These are phyloP conservation scores for Aspergillus proliferans DNA, from an alignment of 2,329 filamentous ascomycete genomes.

Conservation along the genomic window DNA sequence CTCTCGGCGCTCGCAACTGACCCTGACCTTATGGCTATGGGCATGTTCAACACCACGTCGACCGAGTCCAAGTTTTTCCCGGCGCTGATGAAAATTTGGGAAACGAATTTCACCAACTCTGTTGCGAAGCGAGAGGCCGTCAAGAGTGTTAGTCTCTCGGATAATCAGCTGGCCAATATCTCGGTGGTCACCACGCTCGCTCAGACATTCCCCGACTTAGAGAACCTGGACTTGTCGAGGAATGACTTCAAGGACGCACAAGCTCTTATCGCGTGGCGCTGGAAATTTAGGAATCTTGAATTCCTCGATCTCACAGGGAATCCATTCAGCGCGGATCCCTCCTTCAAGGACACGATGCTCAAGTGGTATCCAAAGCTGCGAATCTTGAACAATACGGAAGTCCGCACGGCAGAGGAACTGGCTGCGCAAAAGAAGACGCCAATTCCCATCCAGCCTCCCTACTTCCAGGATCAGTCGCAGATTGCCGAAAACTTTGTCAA, in stretches of 20 bases:
- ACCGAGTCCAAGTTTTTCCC: constrained; percentile 83
- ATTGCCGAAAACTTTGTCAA: constrained; percentile 71
- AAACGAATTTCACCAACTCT: constrained; percentile 65
- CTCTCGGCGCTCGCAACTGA: constrained; percentile 74
- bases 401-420: constrained; percentile 67
- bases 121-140: constrained; percentile 72
- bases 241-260: constrained; percentile 69
- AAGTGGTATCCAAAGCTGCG: constrained; percentile 79
- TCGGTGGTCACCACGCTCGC: constrained; percentile 67
- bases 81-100: constrained; percentile 80
- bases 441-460: constrained; percentile 58
- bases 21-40: constrained; percentile 62
- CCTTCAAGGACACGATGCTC: constrained; percentile 62
- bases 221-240: constrained; percentile 80
- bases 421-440: constrained; percentile 52
- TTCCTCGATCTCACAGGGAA: constrained; percentile 75
- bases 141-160: constrained; percentile 71
- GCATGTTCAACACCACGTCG: constrained; percentile 66
- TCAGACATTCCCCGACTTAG: constrained; percentile 73
- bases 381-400: constrained; percentile 66
- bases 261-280: constrained; percentile 67
- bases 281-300: constrained; percentile 70
- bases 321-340: constrained; percentile 59
- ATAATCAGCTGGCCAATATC: constrained; percentile 71
- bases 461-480: constrained; percentile 67